Percentiles rank a stretch among this genome's conserved stretches.
Conservation (phyloP, 768 basidiomycete genomes). For the Hygrocybe coccinea region DNA sequence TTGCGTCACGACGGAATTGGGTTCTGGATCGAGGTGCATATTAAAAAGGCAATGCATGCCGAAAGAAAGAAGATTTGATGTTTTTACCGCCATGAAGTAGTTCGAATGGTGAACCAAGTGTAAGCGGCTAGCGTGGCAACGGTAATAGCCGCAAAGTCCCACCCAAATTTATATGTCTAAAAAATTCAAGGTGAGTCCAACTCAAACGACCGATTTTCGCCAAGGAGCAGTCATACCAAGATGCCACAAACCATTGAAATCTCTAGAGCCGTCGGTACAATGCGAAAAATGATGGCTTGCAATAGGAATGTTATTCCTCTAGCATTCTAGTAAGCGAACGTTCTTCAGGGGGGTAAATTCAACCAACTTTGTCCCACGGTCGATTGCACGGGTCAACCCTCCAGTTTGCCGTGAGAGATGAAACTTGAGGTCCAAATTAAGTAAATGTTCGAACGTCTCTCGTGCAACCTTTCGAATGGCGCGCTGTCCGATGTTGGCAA, state of each 20-base stretch:
- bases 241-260: conserved; percentile 97
- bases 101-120: conserved; percentile 95
- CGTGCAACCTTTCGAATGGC: conserved; percentile 92
- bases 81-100: conserved; percentile 88
- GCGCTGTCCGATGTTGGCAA: conserved; percentile 91
- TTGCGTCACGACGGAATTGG: conserved; percentile 88
- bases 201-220: neutral
- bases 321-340: neutral
- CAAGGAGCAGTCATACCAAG: conserved; percentile 50
- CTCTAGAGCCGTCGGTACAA: conserved; percentile 93
- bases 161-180: conserved; percentile 95
- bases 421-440: conserved; percentile 87
- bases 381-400: conserved; percentile 92
- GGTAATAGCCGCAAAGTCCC: conserved; percentile 94
- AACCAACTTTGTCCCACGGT: conserved; percentile 99
- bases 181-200: neutral
- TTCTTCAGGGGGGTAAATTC: too few species aligned
- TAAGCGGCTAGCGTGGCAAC: conserved; percentile 80
- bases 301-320: conserved; percentile 96
- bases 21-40: conserved; percentile 54
- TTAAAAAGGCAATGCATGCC: neutral
- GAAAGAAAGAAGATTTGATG: neutral
- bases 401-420: conserved; percentile 93
- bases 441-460: conserved; percentile 91
- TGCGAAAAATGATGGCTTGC: conserved; percentile 89